Percentiles rank a stretch among this genome's conserved stretches.
These are phyloP conservation scores for Sporothrix brasiliensis DNA, from an alignment of 2,329 filamentous ascomycete genomes.

Conservation along the genomic window DNA sequence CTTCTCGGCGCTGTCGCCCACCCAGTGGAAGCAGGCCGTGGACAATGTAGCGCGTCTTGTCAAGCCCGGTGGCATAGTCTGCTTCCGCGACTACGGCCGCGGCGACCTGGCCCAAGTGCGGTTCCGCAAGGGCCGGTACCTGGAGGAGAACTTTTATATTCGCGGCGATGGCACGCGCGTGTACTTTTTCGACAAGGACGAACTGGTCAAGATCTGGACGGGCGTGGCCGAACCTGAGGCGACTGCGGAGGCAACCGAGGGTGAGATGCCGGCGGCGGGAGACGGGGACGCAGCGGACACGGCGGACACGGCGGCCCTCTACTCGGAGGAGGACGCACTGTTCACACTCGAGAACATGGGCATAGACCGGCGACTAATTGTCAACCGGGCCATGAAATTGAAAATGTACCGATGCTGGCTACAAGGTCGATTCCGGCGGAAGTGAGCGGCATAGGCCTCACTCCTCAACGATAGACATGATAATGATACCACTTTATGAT, in stretches of 20 bases:
- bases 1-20: constrained; percentile 85
- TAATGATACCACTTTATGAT: constrained; percentile 26
- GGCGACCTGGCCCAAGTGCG: constrained; percentile 95
- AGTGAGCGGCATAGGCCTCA: constrained; percentile 42
- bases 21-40: constrained; percentile 82
- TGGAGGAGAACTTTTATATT: constrained; percentile 97
- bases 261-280: background rate
- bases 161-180: constrained; percentile 93
- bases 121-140: constrained; percentile 91
- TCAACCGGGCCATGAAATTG: constrained; percentile 84
- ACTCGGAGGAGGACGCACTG: constrained; percentile 38
- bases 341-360: constrained; percentile 80
- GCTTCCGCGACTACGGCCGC: constrained; percentile 95
- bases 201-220: constrained; percentile 79
- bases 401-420: constrained; percentile 99
- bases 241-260: background rate
- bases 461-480: constrained; percentile 17
- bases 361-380: constrained; percentile 83
- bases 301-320: background rate
- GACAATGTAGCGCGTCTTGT: constrained; percentile 78
- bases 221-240: constrained; percentile 40
- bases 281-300: constrained; percentile 34
- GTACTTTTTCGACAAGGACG: constrained; percentile 92
- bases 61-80: constrained; percentile 88
- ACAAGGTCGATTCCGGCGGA: constrained; percentile 78